Evolutionary conservation across 1,139 yeast genomes (phyloP), one percentile per base, ranked within the genome.

Genomic region (Hemisphaericaspora lyxosophila): DNA sequence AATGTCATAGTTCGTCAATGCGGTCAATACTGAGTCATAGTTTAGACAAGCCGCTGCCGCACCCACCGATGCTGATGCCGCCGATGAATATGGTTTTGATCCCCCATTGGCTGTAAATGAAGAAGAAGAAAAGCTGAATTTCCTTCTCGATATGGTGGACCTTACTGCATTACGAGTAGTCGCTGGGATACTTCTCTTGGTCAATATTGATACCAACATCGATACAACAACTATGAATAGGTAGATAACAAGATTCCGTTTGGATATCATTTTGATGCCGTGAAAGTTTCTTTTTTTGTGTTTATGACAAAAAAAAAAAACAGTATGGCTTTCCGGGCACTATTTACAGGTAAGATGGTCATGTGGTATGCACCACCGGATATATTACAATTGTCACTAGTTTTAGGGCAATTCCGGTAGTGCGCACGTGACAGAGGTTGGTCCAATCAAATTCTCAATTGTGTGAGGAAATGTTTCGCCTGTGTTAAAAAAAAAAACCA

Each of bases 1-100:
- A 6, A 81, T 67, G 31, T 76, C 70, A 55, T 77, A 82, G 31
- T 65, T 64, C 27, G 63, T 52, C 23, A 61, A 53, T 22, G 59
- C 48, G 20, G 59, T 57, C 35, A 57, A 48, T 12, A 54, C 48
- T 15, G 41, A 40, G 14, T 49, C 53, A 30, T 45, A 49, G 29
- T 50, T 49, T 25, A 44, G 35, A 2, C 49, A 41, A 12, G 47
- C 48, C 19, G 43, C 43, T 11, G 47, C 48, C 19, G 43, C 43
- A 11, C 47, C 36, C 3, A 45, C 39, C 2, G 46, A 35, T 3
- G 49, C 32, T 12, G 47, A 34, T 9, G 47, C 42, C n/a, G 38
- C 25, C 6, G 43, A 31, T 31, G 39, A 15, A 33, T 31, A 31
- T 36, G 39, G 13, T 25, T 32, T 33, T 34, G 33, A 26, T 9